A percentile compares a stretch with the other conserved stretches of the same genome.
Conservation (phyloP, 306 rosid species). For the Phaseolus lunatus region DNA sequence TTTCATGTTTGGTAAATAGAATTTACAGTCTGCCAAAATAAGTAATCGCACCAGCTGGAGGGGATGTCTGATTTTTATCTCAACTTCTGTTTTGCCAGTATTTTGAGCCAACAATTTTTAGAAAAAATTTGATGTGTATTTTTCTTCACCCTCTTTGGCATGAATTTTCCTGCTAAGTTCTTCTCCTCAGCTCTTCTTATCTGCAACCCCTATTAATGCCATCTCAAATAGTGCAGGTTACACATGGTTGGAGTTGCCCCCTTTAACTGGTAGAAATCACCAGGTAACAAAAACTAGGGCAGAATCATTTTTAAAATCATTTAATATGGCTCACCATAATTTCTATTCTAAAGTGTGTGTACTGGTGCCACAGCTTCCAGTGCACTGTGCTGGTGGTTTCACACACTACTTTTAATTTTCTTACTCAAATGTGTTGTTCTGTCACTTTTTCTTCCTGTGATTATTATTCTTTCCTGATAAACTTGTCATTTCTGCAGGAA, state of each 20-base stretch:
- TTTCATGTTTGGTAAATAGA: conserved; percentile 26
- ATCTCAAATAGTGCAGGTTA: conserved; percentile 63
- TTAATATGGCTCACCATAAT: conserved; percentile 7
- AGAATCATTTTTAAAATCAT: conserved; percentile 11
- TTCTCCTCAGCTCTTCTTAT: not conserved
- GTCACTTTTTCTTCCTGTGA: conserved; percentile 11
- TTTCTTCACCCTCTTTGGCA: not conserved
- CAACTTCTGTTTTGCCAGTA: not conserved
- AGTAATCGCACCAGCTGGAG: conserved; percentile 5
- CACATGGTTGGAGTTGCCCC: conserved; percentile 91
- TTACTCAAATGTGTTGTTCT: not conserved
- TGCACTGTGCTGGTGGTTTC: conserved; percentile 61
- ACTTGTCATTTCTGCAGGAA: conserved; percentile 64
- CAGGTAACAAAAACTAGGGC: conserved; percentile 62
- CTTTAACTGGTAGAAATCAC: conserved; percentile 95
- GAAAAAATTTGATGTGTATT: not conserved
- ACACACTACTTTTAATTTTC: not conserved
- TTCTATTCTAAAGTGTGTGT: conserved; percentile 30
- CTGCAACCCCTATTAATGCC: conserved; percentile 38
- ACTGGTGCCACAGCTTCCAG: conserved; percentile 75
- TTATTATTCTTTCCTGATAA: conserved; percentile 28
- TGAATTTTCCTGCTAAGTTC: conserved; percentile 25
- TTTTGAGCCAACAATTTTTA: conserved; percentile 23
- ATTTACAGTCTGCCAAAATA: not conserved
- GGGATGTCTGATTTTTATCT: not conserved